These are phyloP conservation scores for Sclerospora graminicola DNA, from an alignment of 352 stramenopile genomes.

Conservation along the genomic window DNA sequence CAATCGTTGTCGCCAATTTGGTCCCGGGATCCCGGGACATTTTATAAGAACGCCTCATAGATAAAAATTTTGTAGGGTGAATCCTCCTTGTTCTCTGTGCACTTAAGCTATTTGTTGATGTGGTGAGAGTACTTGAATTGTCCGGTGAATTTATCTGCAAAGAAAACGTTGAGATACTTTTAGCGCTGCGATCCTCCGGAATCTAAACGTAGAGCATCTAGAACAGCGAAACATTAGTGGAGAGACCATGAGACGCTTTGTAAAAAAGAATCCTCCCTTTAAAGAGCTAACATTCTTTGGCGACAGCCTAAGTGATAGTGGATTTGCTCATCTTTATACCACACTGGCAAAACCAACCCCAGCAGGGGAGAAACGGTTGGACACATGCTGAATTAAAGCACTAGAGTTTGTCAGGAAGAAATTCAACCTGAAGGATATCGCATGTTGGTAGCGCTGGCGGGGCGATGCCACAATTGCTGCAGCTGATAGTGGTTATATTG, in stretches of 20 bases:
- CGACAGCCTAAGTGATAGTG: slow-evolving; percentile 36
- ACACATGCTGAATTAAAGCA: slow-evolving; percentile 17
- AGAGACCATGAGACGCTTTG: slow-evolving; percentile 23
- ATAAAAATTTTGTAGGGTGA: too few relatives aligned
- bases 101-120: slow-evolving; percentile 38
- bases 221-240: slow-evolving; percentile 49
- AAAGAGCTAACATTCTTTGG: slow-evolving; percentile 61
- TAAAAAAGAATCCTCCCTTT: slow-evolving; percentile 25
- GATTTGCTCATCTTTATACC: slow-evolving; percentile 28
- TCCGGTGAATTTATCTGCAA: slow-evolving; percentile 47
- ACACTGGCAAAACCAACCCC: slow-evolving; percentile 17
- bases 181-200: slow-evolving; percentile 28
- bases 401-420: slow-evolving; percentile 64
- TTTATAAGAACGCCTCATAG: too few relatives aligned
- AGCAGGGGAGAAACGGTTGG: slow-evolving; percentile 7
- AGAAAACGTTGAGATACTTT: slow-evolving; percentile 33
- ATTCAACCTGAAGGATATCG: slow-evolving; percentile 33
- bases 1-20: too few relatives aligned
- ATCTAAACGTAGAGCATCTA: slow-evolving; percentile 63
- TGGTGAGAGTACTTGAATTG: slow-evolving; percentile 46
- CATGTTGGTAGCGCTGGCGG: slow-evolving; percentile 35
- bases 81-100: too few relatives aligned
- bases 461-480: slow-evolving; percentile 21
- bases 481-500: slow-evolving; percentile 43
- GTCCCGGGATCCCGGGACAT: too few relatives aligned